Evolutionary conservation across 2,329 filamentous ascomycete genomes (phyloP), one percentile per base, ranked within the genome.

Genomic region (Pseudogymnoascus sp.): DNA sequence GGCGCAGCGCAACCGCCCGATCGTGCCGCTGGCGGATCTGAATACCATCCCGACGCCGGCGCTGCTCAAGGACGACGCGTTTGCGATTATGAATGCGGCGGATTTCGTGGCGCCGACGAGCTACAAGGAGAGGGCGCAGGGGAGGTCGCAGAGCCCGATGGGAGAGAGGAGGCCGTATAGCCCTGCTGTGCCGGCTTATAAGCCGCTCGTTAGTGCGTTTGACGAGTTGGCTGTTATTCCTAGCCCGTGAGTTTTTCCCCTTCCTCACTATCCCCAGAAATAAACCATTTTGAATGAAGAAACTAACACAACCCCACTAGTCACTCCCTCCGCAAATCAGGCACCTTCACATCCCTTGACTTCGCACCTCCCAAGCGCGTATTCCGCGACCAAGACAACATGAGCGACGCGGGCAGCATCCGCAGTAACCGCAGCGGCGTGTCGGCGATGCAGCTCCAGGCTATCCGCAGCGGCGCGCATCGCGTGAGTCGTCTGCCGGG

Each of bases 211-310:
- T 23, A 91, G 88, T 64, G 82, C 92, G 4, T 97, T 92, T 74
- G 93, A 97, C 63, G 93, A 97, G 64, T 85, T 97, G 65, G 77
- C 88, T 11, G 82, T 83, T 7, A 86, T 99, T 66, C 94, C 94
- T 38, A 97, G 92, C 81, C 92, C 94, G 85, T 93, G 85, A 89
- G 90, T 89, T 66, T n/a, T n/a, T n/a, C n/a, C n/a, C n/a, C n/a
- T n/a, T n/a, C n/a, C n/a, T n/a, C n/a, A n/a, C n/a, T n/a, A n/a
- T 21, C 49, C 16, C 29, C 19, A 19, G 26, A 4, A 31, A 8
- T 7, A 31, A 31, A 7, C 29, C 29, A 7, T 31, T 7, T 31
- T 31, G 29, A 31, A 31, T 37, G 12, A 11, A 12, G 60, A 19
- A 29, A 38, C 74, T 78, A 72, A 75, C 67, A 37, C 1, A 19